Evolutionary conservation across 1,139 yeast species (phyloP), one percentile per base, ranked within the genome.

Genomic region (Zhuliangozyma blackwelliae): DNA sequence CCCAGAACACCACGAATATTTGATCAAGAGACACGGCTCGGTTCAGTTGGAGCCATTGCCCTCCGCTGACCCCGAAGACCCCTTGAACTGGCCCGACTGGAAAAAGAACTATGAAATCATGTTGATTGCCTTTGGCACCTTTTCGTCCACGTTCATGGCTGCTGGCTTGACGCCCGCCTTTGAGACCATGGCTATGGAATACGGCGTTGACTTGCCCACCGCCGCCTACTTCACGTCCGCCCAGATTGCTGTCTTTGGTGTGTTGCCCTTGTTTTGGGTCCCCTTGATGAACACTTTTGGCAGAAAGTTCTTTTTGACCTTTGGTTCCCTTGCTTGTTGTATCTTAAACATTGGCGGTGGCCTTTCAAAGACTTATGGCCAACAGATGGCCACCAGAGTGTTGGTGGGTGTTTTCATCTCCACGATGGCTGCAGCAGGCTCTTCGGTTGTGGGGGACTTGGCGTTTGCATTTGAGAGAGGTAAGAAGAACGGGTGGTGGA

Each of bases 401-500:
- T 37, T 49, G 16, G 44, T 41, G 7, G 49, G 44, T 5, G 26
- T 42, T 9, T 40, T 45, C 27, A 39, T 44, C 28, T 41, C 50
- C 8, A 44, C 52, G 5, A 49, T 36, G n/a, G 35, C 41, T n/a
- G 48, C 51, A 21, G 44, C 49, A 9, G 52, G 52, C 11, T 34
- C 41, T 9, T 29, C 46, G 12, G 43, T 48, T 28, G 52, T 48
- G 22, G 42, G 38, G 11, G 52, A 48, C 30, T 39, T 48, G 28
- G 40, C 51, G 9, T 48, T 48, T 28, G 33, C 44, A 20, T 44
- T 47, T 31, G 48, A 47, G 29, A 40, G 52, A 36, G 52, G 52
- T 10, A 38, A 41, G 33, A 46, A 47, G 33, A 49, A 47, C 28
- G 52, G 52, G 12, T 45, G 49, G 49, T 49, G 52, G 52, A 41